These are phyloP conservation scores for Lomentospora prolificans DNA, from an alignment of 2,329 filamentous ascomycete species.

Conservation along the genomic window DNA sequence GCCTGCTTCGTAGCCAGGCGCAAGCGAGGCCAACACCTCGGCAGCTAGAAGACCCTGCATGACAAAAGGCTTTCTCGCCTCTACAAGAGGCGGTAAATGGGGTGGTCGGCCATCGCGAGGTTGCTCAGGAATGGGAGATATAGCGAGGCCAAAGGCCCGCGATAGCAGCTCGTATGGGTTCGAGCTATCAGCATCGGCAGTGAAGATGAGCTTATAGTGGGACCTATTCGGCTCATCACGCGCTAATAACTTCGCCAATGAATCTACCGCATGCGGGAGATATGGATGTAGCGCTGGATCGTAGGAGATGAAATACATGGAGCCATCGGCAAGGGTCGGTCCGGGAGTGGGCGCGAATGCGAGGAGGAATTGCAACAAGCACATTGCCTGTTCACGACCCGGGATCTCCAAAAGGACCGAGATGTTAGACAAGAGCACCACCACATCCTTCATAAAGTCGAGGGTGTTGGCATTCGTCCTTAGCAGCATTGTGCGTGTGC, in stretches of 20 bases:
- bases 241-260: slow-evolving; percentile 81
- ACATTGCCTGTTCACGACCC: slow-evolving; percentile 76
- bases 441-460: slow-evolving; percentile 94
- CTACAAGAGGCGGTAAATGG: slow-evolving; percentile 57
- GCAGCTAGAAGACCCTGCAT: slow-evolving; percentile 89
- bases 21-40: slow-evolving; percentile 73
- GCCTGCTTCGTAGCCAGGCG: slow-evolving; percentile 58
- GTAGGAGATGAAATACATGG: slow-evolving; percentile 69
- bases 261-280: slow-evolving; percentile 80
- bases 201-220: slow-evolving; percentile 74
- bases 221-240: slow-evolving; percentile 87
- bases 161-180: slow-evolving; percentile 74
- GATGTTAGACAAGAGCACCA: slow-evolving; percentile 83
- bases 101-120: slow-evolving; percentile 42
- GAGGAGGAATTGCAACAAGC: slow-evolving; percentile 78
- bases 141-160: slow-evolving; percentile 74
- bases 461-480: slow-evolving; percentile 75
- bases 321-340: slow-evolving; percentile 46
- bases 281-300: slow-evolving; percentile 77
- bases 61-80: slow-evolving; percentile 76
- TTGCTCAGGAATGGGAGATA: slow-evolving; percentile 72
- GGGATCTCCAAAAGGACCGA: slow-evolving; percentile 72
- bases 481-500: slow-evolving; percentile 79
- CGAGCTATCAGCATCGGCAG: slow-evolving; percentile 54
- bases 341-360: slow-evolving; percentile 76